Percentiles rank a stretch among this genome's conserved stretches.
phyloP scores from a whole-genome alignment of 345 rosid species.

The Fremontodendron californicum region DNA sequence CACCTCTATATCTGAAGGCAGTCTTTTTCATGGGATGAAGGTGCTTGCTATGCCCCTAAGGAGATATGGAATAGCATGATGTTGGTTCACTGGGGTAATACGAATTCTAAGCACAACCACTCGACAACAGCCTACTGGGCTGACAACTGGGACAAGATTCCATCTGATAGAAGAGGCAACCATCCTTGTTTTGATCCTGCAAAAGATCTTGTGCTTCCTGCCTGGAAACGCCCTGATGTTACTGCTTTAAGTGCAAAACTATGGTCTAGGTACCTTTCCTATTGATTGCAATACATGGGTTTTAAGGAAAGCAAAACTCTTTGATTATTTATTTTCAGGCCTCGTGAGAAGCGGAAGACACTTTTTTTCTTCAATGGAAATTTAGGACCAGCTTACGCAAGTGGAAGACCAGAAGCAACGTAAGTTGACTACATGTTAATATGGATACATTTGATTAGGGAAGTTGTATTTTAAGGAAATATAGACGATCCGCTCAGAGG shows the following conservation, averaged over 20 bases:
- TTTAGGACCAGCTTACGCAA: slow-evolving; percentile 79
- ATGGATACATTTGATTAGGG: not conserved
- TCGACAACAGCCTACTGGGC: slow-evolving; percentile 93
- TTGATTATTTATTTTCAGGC: slow-evolving; percentile 38
- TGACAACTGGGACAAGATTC: slow-evolving; percentile 78
- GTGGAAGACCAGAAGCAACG: slow-evolving; percentile 90
- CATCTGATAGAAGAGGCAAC: slow-evolving; percentile 69
- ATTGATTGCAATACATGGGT: not conserved
- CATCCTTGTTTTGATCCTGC: slow-evolving; percentile 96
- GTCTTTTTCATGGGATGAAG: slow-evolving; percentile 99
- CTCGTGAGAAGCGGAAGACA: slow-evolving; percentile 68
- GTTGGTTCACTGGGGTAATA: slow-evolving; percentile 99
- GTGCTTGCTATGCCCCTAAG: slow-evolving; percentile 99
- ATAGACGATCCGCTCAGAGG: not conserved
- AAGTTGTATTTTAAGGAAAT: not conserved
- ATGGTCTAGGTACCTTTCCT: slow-evolving; percentile 56
- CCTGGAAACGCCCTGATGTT: slow-evolving; percentile 88
- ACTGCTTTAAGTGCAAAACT: slow-evolving; percentile 47
- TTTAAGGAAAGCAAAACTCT: not conserved
- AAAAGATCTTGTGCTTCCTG: slow-evolving; percentile 96
- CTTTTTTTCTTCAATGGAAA: slow-evolving; percentile 94
- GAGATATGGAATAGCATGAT: slow-evolving; percentile 99
- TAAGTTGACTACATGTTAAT: slow-evolving; percentile 37
- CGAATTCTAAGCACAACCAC: slow-evolving; percentile 84
- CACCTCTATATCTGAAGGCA: slow-evolving; percentile 46